These are phyloP conservation scores for Alternaria sp. DNA, from an alignment of 2,329 filamentous ascomycete genomes.

Conservation along the genomic window DNA sequence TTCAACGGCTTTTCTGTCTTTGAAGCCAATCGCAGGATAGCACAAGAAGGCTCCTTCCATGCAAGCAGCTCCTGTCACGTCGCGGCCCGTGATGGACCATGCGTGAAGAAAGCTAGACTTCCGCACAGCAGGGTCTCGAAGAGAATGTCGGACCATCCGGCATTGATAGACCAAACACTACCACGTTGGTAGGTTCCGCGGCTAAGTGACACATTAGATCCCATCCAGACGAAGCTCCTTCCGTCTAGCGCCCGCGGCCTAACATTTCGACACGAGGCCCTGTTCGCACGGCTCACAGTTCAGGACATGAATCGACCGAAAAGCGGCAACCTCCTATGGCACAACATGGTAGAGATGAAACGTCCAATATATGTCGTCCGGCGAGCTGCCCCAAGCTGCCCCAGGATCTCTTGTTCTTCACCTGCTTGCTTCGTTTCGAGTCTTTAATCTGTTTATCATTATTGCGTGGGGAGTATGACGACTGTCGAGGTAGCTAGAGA, in stretches of 20 bases:
- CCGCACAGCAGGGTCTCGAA: not conserved
- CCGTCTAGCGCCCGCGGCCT: not conserved
- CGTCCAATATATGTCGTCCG: constrained; percentile 1
- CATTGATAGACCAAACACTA: not conserved
- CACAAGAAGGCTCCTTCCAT: not conserved
- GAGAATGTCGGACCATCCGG: not conserved
- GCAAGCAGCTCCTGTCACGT: not conserved
- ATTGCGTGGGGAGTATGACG: constrained; percentile 15
- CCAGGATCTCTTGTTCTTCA: not conserved
- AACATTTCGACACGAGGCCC: not conserved
- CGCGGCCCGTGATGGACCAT: not conserved
- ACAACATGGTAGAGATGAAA: constrained; percentile 2
- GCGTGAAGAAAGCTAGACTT: not conserved
- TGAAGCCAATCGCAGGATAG: not conserved
- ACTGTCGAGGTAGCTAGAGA: constrained; percentile 27
- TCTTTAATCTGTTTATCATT: not conserved
- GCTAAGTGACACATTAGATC: not conserved
- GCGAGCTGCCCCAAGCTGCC: not conserved
- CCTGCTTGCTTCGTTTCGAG: not conserved
- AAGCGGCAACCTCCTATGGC: not conserved
- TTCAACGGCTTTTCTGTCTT: not conserved
- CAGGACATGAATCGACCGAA: not conserved
- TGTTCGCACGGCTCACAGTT: not conserved
- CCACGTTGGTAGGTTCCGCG: not conserved
- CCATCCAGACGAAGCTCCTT: not conserved